phyloP scores from a whole-genome alignment of 495 filamentous ascomycete species.

The Aspergillus saccharolyticus region DNA sequence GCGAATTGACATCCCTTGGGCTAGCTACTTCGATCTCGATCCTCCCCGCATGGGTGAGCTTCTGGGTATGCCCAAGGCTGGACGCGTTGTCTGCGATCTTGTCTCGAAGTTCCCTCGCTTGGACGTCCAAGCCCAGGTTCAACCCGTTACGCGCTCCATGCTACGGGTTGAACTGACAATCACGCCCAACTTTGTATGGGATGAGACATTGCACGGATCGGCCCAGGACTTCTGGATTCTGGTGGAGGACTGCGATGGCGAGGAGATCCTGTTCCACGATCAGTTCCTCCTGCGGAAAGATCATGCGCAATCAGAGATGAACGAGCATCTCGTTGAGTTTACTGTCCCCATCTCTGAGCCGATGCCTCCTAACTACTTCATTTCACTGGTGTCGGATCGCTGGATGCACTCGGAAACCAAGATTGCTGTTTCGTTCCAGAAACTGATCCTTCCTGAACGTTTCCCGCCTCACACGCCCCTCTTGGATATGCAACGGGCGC shows the following conservation, averaged over 20 bases:
- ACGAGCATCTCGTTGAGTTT: conserved; percentile 96
- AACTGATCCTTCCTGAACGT: conserved; percentile 87
- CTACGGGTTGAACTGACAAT: conserved; percentile 91
- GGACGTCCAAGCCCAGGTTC: conserved; percentile 85
- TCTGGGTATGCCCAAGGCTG: conserved; percentile 85
- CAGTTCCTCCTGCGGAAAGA: conserved; percentile 86
- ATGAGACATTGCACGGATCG: conserved; percentile 77
- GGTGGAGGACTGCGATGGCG: conserved; percentile 95
- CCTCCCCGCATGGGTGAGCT: conserved; percentile 96
- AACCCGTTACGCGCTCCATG: conserved; percentile 93
- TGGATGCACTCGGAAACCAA: conserved; percentile 99
- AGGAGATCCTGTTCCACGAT: conserved; percentile 93
- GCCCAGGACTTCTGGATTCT: conserved; percentile 96
- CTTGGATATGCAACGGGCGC: conserved; percentile 84
- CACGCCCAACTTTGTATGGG: conserved; percentile 94
- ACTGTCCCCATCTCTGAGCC: conserved; percentile 95
- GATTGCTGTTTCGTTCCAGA: conserved; percentile 88
- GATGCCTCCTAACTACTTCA: conserved; percentile 98
- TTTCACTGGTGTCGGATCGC: conserved; percentile 85
- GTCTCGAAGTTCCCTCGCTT: conserved; percentile 91
- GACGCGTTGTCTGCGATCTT: conserved; percentile 75
- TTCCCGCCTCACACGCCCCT: conserved; percentile 91
- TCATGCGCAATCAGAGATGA: conserved; percentile 72
- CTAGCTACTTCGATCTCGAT: conserved; percentile 90
- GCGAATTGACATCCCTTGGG: conserved; percentile 90